Evolutionary conservation across 106 monocot species (phyloP), one percentile per base, ranked within the genome.

Genomic region (Iris macrosiphon): DNA sequence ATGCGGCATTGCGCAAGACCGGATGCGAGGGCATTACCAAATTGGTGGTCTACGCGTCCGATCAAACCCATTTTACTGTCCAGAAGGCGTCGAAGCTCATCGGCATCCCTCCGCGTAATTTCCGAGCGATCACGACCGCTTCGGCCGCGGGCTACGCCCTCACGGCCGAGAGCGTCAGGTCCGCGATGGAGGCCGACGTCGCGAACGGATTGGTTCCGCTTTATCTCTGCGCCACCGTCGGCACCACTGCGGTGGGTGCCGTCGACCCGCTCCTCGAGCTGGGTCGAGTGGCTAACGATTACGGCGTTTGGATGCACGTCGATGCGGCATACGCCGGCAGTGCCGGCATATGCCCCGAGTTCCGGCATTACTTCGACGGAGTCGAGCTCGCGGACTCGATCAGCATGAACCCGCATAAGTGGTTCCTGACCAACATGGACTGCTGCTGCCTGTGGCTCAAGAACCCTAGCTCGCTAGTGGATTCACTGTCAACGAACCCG

Each of bases 271-370:
- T 55, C 5, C 19, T 34, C 0, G 55, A 29, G 7, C 15, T 55
- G 17, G 28, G 55, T 9, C 1, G 3, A 1, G 72, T 76, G 31
- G 71, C 81, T 0, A 13, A 10, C 0, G 40, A 32, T 23, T 72
- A 54, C 72, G 51, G 37, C 3, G 68, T 47, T 15, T 82, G 77
- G 76, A 49, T 76, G 15, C 82, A 82, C 63, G 67, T 82, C 24
- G 82, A 82, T 52, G 82, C 82, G 10, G 82, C 82, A 3, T 82
- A 82, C 63, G 81, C 81, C 7, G 76, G 81, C 14, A 64, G 66
- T 44, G 81, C 76, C 4, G 58, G 60, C 57, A 55, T 82, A 24
- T 82, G 82, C 69, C 82, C 82, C 2, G 82, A 82, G 72, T 69
- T 76, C 59, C 58, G 77, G 18, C 59, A 61, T 40, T 48, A 60